Evolutionary conservation across 495 filamentous ascomycete genomes (phyloP), one percentile per base, ranked within the genome.

Genomic region (Pyrenula massariospora): DNA sequence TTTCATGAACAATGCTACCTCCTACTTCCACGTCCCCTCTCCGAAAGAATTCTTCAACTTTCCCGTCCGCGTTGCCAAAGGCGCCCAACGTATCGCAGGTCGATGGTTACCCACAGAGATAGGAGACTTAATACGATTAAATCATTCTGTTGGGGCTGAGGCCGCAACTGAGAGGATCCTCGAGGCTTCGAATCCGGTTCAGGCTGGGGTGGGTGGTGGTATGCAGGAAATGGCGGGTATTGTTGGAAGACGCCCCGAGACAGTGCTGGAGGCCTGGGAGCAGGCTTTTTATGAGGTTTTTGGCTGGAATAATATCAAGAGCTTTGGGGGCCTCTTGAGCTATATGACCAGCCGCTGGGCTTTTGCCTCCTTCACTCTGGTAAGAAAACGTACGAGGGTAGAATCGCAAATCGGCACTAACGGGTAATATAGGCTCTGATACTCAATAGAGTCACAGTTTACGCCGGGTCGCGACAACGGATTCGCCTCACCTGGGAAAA

Each of bases 261-360:
- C 50, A 42, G 55, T 50, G 25, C 12, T 54, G 1, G 58, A 52
- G 2, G 49, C 23, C 8, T 55, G 36, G 22, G 62, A 63, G 12
- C 62, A 61, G 12, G 31, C 50, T 2, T 21, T 51, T 3, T 54
- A 20, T 22, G n/a, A 59, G 12, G 12, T 65, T 22, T 56, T 63
- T 25, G 59, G 59, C 51, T 66, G 72, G 31, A 60, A 70, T 53
- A 68, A 71, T 50, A 56, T 80, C 48, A 65, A 77, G 55, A 84
- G 85, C 15, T 69, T 96, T n/a, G 87, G 89, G 10, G 89, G 89
- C 36, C 80, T 98, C 25, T 94, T 97, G 65, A 85, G 83, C 50
- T 98, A 96, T 66, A 73, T 92, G 48, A 95, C 91, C 0, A 94
- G 91, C 67, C 88, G 88, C 59, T 98, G 94, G 94, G 91, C 93